Evolutionary conservation across 495 filamentous ascomycete genomes (phyloP).

Genomic region (Paragyromitra xinjiangensis): DNA sequence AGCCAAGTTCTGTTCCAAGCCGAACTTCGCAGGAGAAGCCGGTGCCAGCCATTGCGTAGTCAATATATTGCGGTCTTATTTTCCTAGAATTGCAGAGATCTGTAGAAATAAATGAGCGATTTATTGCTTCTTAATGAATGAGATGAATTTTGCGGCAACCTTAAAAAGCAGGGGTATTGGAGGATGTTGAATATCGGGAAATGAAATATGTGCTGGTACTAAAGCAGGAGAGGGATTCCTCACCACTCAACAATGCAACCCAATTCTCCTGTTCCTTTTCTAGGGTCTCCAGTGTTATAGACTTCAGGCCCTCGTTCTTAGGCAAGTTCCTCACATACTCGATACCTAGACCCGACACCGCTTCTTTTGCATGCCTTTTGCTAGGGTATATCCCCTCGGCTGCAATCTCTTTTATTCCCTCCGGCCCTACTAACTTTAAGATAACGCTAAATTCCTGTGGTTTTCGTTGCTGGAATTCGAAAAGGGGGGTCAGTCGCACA

Average conservation of each 20-base stretch:
- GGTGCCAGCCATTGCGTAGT: slow-evolving; percentile 46
- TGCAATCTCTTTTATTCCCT: slow-evolving; percentile 39
- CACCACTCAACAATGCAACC: slow-evolving; percentile 54
- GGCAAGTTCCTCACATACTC: slow-evolving; percentile 43
- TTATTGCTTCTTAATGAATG: slow-evolving; percentile 5
- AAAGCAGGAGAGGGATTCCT: slow-evolving; percentile 17
- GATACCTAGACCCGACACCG: slow-evolving; percentile 40
- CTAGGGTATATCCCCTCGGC: slow-evolving; percentile 40
- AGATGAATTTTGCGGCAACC: not conserved
- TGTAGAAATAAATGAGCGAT: slow-evolving; percentile 31
- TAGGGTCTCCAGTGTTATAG: slow-evolving; percentile 32
- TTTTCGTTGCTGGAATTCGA: slow-evolving; percentile 40
- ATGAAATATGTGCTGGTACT: not conserved
- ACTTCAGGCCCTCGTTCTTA: slow-evolving; percentile 29
- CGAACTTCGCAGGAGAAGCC: slow-evolving; percentile 53
- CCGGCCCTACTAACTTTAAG: slow-evolving; percentile 45
- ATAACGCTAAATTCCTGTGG: slow-evolving; percentile 46
- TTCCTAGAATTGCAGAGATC: slow-evolving; percentile 45
- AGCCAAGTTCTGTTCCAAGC: slow-evolving; percentile 42
- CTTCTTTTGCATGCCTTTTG: slow-evolving; percentile 55
- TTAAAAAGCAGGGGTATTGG: slow-evolving; percentile 11
- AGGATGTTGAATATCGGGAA: not conserved
- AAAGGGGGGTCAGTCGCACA: slow-evolving; percentile 36
- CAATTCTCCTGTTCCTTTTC: slow-evolving; percentile 51
- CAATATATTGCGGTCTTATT: slow-evolving; percentile 47